Evolutionary conservation across 1,284 basidiomycete genomes (phyloP).

Genomic region (Cryptococcus neoformans): DNA sequence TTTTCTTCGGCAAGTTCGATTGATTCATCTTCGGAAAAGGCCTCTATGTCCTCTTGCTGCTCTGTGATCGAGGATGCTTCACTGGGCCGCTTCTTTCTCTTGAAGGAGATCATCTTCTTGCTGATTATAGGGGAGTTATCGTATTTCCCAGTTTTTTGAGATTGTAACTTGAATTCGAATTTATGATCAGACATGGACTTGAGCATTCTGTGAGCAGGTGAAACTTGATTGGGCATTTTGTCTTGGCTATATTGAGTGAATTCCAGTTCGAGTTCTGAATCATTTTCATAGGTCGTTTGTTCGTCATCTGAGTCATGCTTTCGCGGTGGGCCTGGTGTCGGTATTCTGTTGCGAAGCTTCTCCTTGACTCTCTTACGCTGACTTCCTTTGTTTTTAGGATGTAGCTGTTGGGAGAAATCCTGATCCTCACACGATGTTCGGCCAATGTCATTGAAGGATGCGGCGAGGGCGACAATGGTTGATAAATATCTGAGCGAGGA

Average conservation of each 20-base stretch:
- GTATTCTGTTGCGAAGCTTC: background rate
- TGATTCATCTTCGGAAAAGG: conserved; percentile 12
- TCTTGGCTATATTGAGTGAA: background rate
- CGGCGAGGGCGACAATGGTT: too few species aligned
- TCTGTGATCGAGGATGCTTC: too few species aligned
- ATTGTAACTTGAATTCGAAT: too few species aligned
- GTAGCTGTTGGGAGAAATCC: background rate
- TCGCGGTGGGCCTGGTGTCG: background rate
- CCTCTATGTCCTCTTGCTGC: background rate
- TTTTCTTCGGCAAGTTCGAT: conserved; percentile 2
- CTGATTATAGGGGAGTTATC: background rate
- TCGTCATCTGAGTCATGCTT: background rate
- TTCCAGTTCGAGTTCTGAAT: background rate
- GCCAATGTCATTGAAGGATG: background rate
- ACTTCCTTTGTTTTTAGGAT: background rate
- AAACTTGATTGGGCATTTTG: background rate
- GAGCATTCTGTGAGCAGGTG: background rate
- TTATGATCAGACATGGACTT: background rate
- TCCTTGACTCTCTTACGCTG: background rate
- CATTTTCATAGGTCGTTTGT: background rate
- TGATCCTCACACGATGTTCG: conserved; percentile 1
- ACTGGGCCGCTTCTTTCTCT: background rate
- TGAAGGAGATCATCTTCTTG: background rate
- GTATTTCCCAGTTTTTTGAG: too few species aligned
- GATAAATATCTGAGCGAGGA: background rate